Base-by-base conservation (phyloP, 2,329 filamentous ascomycete species). In the Madurella fahalii region DNA sequence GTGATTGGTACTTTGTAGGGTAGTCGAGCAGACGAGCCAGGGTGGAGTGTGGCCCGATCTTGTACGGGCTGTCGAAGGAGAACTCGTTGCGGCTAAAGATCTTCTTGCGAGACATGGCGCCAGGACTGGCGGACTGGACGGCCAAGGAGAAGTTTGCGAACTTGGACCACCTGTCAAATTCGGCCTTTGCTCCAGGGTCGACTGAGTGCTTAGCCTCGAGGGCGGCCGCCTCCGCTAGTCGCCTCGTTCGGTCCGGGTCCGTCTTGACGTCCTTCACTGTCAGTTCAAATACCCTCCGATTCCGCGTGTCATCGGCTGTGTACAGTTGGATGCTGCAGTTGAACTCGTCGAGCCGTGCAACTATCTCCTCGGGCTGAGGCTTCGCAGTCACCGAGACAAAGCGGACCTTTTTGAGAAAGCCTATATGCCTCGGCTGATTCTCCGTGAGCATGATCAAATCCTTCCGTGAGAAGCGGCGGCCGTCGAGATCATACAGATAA, bases 11-110 rank as follows among this genome's bases (percentile, higher is more conserved):
- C 47, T 51, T 54, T 30, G 45, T 52, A 15, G 55, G 55, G 34
- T 57, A 57, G 37, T 57, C 55, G 11, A 57, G 44, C 2, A 57
- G 51, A 11, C 55, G 55, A n/a, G 55, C 55, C 34, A 57, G 40
- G 8, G 55, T 54, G 44, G 55, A 18, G 37, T 54, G 13, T 9
- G 49, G 30, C 43, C 45, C n/a, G 43, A 57, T 18, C 12, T 52
- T 46, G 40, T 51, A 57, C 4, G 55, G 55, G 13, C 25, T 17
- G 44, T 57, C 55, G 30, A 57, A 57, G 25, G 55, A 54, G 31
- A 57, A 52, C 40, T 57, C 55, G 7, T 30, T 39, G 18, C 40
- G 15, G 47, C 46, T 53, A 39, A 57, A 57, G 32, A 57, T 40
- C 47, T 57, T 57, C 25, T 44, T 52, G 31, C 37, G 31, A 16